Percentiles rank a stretch among this genome's conserved stretches.
phyloP scores from a whole-genome alignment of 805 yeast species.

The Wickerhamiella spandovensis region DNA sequence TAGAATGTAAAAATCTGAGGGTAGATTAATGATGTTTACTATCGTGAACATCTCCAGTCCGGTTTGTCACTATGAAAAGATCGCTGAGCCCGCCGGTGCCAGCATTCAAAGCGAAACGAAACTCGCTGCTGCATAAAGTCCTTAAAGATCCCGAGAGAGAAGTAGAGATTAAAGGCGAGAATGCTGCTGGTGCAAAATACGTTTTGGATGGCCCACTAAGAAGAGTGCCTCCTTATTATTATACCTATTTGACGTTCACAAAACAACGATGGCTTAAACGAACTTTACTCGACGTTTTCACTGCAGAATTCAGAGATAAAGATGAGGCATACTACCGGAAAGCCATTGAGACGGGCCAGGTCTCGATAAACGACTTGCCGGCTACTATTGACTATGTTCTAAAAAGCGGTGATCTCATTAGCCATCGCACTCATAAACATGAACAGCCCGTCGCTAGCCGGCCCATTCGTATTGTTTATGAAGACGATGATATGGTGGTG shows the following conservation, averaged over 20 bases:
- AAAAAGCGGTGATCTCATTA: conserved; percentile 68
- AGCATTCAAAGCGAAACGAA: conserved; percentile 14
- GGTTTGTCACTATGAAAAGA: neutral
- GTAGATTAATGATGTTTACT: no score
- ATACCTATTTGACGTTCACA: conserved; percentile 82
- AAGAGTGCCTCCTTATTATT: conserved; percentile 71
- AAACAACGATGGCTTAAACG: conserved; percentile 84
- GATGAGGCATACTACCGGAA: conserved; percentile 48
- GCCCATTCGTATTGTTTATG: conserved; percentile 52
- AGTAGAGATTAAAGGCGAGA: conserved; percentile 15
- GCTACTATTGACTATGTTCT: conserved; percentile 56
- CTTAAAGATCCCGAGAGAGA: conserved; percentile 18
- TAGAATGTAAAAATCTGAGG: no score
- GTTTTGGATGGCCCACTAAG: conserved; percentile 36
- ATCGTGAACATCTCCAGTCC: no score
- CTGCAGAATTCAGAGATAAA: conserved; percentile 72
- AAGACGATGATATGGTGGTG: conserved; percentile 63
- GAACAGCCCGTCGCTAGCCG: conserved; percentile 67
- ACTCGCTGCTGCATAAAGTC: conserved; percentile 15
- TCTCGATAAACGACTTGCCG: conserved; percentile 51
- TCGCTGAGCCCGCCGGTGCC: neutral
- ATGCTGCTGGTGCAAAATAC: conserved; percentile 22
- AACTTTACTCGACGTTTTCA: conserved; percentile 67
- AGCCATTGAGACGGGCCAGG: conserved; percentile 66
- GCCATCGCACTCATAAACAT: conserved; percentile 72